A percentile compares a stretch with the other conserved stretches of the same genome.
Evolutionary conservation across 2,329 filamentous ascomycete species (phyloP).

Genomic region (Grosmannia penicillata): DNA sequence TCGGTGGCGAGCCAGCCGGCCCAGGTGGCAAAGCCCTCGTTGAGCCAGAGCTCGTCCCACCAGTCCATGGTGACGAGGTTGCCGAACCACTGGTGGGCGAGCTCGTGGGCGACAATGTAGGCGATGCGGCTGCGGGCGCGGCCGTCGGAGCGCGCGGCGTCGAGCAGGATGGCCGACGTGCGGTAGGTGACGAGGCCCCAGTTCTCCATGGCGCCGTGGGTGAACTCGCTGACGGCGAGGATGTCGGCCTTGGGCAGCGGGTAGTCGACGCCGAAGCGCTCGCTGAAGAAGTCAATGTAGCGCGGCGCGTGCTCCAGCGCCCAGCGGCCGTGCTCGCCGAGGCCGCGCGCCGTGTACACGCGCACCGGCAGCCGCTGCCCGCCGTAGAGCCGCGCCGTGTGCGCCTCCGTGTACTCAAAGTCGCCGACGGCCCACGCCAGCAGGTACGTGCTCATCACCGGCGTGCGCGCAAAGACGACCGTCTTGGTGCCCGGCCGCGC

Average conservation of each 20-base stretch:
- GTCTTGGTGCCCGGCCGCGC: too few relatives aligned
- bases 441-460: constrained; percentile 84
- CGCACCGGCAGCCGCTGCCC: constrained; percentile 83
- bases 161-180: constrained; percentile 90
- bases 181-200: constrained; percentile 95
- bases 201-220: constrained; percentile 78
- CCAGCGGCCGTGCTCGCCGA: constrained; percentile 82
- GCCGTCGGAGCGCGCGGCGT: constrained; percentile 79
- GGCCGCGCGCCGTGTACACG: constrained; percentile 88
- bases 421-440: constrained; percentile 91
- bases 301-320: constrained; percentile 84
- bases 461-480: constrained; percentile 70
- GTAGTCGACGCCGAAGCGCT: constrained; percentile 87
- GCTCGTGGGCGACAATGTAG: constrained; percentile 95
- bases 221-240: constrained; percentile 87
- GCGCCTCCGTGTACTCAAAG: constrained; percentile 90
- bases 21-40: constrained; percentile 97
- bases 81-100: constrained; percentile 97
- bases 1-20: constrained; percentile 91
- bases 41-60: constrained; percentile 96
- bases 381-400: constrained; percentile 69
- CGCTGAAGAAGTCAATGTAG: constrained; percentile 92
- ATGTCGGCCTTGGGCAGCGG: constrained; percentile 86
- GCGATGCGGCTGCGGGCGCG: constrained; percentile 87
- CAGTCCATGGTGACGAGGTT: constrained; percentile 98